Evolutionary conservation across 257 asterid genomes (phyloP), one percentile per base, ranked within the genome.

Genomic region (Jacaranda mimosifolia): DNA sequence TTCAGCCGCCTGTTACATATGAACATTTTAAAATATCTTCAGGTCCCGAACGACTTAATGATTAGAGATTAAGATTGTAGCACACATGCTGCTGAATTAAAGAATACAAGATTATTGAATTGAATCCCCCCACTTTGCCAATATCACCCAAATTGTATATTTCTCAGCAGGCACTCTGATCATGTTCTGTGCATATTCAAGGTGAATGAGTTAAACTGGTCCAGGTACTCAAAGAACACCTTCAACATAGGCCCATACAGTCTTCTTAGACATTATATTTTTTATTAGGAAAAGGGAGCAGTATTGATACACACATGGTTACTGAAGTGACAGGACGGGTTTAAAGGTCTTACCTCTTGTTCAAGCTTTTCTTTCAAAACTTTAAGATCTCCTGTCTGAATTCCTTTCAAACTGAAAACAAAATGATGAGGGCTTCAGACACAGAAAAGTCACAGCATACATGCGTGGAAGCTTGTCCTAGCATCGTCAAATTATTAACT

Each of bases 341-440:
- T 38, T 70, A 75, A 43, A 76, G 56, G 72, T 58, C 56, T 81
- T 81, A 92, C 97, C 97, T 93, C 99, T 76, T 88, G 91, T 60
- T 88, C 82, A 71, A 96, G 97, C 90, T 93, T 91, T 77, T 87
- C 95, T 81, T 91, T 93, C 77, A 96, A 84, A 83, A 62, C 82
- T 79, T 84, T 84, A 77, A 95, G 90, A 85, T 93, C 99, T 78
- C 73, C 88, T 0, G 80, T 9, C 68, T 76, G 90, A 70, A 95
- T 86, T 82, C 97, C 98, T 86, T 87, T 95, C 75, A 95, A 78
- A 85, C 97, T 96, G 92, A 79, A 68, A 85, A 78, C 19, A 35
- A 74, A 79, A 68, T 36, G 60, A 52, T 21, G 39, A 71, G 55
- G 39, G 76, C 72, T 63, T 78, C 68, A 68, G 70, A 75, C 72